phyloP scores from a whole-genome alignment of 2,329 filamentous ascomycete species.

The Calonectria hawksworthii region DNA sequence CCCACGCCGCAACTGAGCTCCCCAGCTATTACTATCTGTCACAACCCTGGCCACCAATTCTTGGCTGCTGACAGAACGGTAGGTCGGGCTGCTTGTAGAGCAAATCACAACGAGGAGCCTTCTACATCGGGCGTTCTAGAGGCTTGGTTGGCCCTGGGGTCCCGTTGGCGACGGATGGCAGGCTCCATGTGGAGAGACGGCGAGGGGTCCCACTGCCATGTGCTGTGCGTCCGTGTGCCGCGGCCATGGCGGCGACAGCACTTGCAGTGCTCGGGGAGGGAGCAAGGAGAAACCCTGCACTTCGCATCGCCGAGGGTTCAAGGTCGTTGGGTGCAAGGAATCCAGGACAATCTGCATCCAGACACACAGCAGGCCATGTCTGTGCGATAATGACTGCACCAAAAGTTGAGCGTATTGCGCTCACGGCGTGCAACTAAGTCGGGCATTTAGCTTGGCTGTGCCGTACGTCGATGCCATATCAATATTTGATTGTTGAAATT shows the following conservation, averaged over 20 bases:
- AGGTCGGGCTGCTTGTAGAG: slow-evolving; percentile 32
- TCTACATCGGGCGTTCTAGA: slow-evolving; percentile 27
- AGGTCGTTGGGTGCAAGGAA: slow-evolving; percentile 10
- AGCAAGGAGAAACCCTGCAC: slow-evolving; percentile 35
- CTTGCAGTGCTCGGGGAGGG: slow-evolving; percentile 15
- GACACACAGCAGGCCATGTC: neutral
- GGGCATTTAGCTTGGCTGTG: slow-evolving; percentile 6
- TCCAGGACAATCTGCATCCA: neutral
- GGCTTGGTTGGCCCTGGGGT: slow-evolving; percentile 30
- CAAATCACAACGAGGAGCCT: slow-evolving; percentile 16
- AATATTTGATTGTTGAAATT: slow-evolving; percentile 14
- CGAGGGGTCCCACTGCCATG: slow-evolving; percentile 40
- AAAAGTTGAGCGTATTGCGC: neutral
- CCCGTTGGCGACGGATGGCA: slow-evolving; percentile 38
- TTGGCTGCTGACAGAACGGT: slow-evolving; percentile 25
- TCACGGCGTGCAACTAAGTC: neutral
- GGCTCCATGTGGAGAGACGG: slow-evolving; percentile 40
- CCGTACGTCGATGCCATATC: slow-evolving; percentile 9
- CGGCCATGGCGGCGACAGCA: slow-evolving; percentile 36
- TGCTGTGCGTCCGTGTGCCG: slow-evolving; percentile 44
- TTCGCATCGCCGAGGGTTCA: slow-evolving; percentile 12
- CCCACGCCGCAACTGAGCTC: slow-evolving; percentile 32
- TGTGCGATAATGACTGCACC: slow-evolving; percentile 1
- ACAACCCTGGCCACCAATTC: slow-evolving; percentile 25
- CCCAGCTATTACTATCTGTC: slow-evolving; percentile 31